Conservation (phyloP, 129 eudicot genomes). For the Deinandra increscens region DNA sequence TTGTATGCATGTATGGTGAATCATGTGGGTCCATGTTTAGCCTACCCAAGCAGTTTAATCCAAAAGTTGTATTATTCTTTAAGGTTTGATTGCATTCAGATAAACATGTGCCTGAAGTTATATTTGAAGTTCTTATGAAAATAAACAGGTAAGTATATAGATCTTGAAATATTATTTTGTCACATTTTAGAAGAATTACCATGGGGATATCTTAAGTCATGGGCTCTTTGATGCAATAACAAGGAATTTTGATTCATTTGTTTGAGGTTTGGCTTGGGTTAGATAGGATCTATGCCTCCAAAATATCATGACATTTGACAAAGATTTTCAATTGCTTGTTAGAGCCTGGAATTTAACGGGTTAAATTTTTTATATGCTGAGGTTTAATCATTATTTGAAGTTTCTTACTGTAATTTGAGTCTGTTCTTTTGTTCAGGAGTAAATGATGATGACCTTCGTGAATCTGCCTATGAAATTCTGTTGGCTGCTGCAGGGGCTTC, state of each 20-base stretch:
- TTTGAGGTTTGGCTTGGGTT: conserved; percentile 17
- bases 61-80: neutral
- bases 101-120: neutral
- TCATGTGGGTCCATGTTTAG: neutral
- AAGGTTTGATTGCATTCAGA: neutral
- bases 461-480: conserved; percentile 88
- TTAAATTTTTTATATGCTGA: neutral
- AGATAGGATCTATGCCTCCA: conserved; percentile 10
- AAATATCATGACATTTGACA: conserved; percentile 11
- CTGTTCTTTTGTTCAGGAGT: conserved; percentile 52
- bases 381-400: conserved; percentile 5
- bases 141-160: neutral
- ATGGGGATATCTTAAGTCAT: conserved; percentile 5
- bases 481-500: conserved; percentile 98
- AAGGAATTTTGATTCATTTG: neutral
- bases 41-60: conserved; percentile 3
- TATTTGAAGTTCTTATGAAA: neutral
- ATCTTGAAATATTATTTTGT: conserved; percentile 15
- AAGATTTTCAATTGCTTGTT: conserved; percentile 14
- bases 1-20: neutral
- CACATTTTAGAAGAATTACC: conserved; percentile 7
- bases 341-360: neutral
- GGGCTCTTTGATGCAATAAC: conserved; percentile 7
- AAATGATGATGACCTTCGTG: conserved; percentile 92
- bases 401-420: neutral